Evolutionary conservation across 1,284 basidiomycete species (phyloP).

Genomic region (Leccinum ponderosum): DNA sequence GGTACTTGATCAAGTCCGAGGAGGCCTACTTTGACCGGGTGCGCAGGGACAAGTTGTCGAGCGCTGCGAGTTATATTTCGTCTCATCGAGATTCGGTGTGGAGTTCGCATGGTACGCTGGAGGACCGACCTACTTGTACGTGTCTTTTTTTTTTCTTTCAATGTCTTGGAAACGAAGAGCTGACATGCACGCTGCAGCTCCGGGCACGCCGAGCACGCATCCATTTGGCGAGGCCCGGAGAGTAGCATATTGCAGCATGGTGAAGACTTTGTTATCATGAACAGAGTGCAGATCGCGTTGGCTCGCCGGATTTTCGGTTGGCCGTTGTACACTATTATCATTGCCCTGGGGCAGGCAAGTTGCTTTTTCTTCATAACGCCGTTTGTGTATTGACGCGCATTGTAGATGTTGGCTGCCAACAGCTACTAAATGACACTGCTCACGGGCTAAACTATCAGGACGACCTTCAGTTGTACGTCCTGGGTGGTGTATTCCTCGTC

Average conservation of each 20-base stretch:
- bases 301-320: constrained; percentile 76
- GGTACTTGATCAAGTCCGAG: constrained; percentile 87
- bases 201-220: constrained; percentile 57
- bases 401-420: constrained; percentile 78
- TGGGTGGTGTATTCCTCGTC: constrained; percentile 83
- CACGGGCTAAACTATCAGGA: constrained; percentile 81
- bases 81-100: constrained; percentile 81
- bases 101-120: constrained; percentile 63
- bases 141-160: constrained; percentile 15
- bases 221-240: constrained; percentile 46
- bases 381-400: constrained; percentile 5
- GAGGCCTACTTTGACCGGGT: constrained; percentile 91
- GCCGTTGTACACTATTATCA: constrained; percentile 89
- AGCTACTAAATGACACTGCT: constrained; percentile 93
- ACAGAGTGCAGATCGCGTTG: constrained; percentile 78
- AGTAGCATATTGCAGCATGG: constrained; percentile 51
- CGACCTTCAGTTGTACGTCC: constrained; percentile 83
- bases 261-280: constrained; percentile 68
- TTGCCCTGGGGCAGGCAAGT: constrained; percentile 77
- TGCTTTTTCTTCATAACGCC: constrained; percentile 1
- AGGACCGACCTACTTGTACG: constrained; percentile 66
- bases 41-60: constrained; percentile 81
- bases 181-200: constrained; percentile 8
- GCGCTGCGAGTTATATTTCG: constrained; percentile 75
- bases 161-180: background rate